A percentile compares a stretch with the other conserved stretches of the same genome.
These are phyloP conservation scores for Aspergillus vadensis DNA, from an alignment of 2,329 filamentous ascomycete genomes.

Conservation along the genomic window DNA sequence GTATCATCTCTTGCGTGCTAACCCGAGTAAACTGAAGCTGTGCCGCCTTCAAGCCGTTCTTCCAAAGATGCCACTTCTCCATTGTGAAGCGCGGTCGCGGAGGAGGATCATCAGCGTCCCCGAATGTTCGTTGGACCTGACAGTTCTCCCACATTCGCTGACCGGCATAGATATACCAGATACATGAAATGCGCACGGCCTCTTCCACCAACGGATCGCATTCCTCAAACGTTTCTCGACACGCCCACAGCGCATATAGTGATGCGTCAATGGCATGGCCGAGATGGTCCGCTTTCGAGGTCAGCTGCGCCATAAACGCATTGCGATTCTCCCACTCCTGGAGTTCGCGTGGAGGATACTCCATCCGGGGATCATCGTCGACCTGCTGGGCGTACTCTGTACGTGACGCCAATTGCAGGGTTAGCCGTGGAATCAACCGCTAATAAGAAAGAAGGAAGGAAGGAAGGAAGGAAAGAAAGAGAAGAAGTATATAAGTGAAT, in stretches of 20 bases:
- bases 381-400: background rate
- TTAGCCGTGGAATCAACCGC: background rate
- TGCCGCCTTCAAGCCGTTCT: background rate
- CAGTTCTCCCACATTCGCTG: background rate
- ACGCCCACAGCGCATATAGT: background rate
- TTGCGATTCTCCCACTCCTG: conserved; percentile 2
- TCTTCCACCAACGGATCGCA: background rate
- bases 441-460: too few species aligned
- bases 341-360: background rate
- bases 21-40: background rate
- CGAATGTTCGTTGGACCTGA: background rate
- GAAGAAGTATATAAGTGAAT: too few species aligned
- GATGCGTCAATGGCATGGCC: background rate
- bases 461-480: too few species aligned
- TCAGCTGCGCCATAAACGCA: background rate
- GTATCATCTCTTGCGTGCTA: background rate
- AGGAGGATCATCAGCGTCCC: background rate
- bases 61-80: background rate
- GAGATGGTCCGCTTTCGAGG: background rate
- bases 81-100: background rate
- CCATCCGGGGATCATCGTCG: too few species aligned
- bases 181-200: background rate
- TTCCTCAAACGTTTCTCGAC: background rate
- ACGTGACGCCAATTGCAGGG: background rate
- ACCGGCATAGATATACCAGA: background rate